Base-by-base conservation (phyloP, 2,329 filamentous ascomycete species). In the Trichophyton schoenleinii region DNA sequence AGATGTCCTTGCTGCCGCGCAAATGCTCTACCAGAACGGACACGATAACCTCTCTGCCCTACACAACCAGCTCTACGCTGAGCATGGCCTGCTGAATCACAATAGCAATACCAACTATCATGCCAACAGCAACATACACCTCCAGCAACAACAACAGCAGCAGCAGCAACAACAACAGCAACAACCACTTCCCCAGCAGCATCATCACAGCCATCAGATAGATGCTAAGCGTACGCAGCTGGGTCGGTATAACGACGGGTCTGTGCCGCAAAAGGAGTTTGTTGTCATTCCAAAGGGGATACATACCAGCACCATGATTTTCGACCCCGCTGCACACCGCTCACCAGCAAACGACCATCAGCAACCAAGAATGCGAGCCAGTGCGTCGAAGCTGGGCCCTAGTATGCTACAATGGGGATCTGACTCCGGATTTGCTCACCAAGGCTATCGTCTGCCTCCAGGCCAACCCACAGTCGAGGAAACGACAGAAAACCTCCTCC, bases 331-430 rank as follows among this genome's bases (percentile, higher is more conserved):
- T 20, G 69, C 69, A 38, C 68, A 74, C 38, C 69, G 71, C 1
- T 68, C 71, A 25, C 48, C 31, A 68, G 69, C 38, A 68, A 74
- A 38, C 69, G 72, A 1, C 67, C 70, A 69, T 60, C 70, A 72
- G 62, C 20, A 48, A 9, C 38, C 41, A 8, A 31, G 15, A 15
- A 15, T 25, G 9, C 8, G 18, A 3, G 8, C 28, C 20, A 11
- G 6, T 8, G 20, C 18, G 9, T 20, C 20, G 5, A 48, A 31
- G 42, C 7, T 48, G 36, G 41, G 41, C 78, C 67, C 67, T 20
- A 69, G 70, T 9, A 68, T 71, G 59, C 77, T 87, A 52, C 81
- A 82, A 64, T 89, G 84, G 81, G 87, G 87, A 8, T 87, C 87
- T 0, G 87, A 89, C 70, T 71, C 79, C n/a, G 82, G 77, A 62